Percentiles rank a stretch among this genome's conserved stretches.
phyloP scores from a whole-genome alignment of 352 stramenopile species.

The Pythium graminicola region DNA sequence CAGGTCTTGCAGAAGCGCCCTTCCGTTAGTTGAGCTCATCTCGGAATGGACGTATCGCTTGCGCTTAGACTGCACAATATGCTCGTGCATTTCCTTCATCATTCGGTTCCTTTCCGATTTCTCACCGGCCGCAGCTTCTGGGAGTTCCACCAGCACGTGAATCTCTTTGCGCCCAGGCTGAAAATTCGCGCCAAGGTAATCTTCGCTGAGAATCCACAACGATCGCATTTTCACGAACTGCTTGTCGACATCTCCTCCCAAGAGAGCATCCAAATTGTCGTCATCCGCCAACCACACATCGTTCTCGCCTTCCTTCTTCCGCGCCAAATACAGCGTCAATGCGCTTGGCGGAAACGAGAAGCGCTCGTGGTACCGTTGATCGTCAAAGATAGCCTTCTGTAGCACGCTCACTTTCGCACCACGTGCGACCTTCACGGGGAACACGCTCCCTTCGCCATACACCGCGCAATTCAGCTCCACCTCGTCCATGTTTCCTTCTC shows the following conservation, averaged over 20 bases:
- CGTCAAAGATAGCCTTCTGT: neutral
- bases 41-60: constrained; percentile 28
- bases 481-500: neutral
- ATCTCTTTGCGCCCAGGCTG: neutral
- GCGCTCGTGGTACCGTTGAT: neutral
- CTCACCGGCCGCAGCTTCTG: neutral
- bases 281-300: neutral
- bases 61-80: constrained; percentile 13
- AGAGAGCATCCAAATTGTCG: neutral
- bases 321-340: neutral
- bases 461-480: neutral
- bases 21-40: constrained; percentile 18
- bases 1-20: constrained; percentile 24
- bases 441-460: neutral
- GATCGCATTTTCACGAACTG: neutral
- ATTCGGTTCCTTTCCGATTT: constrained; percentile 1
- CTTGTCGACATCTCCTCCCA: neutral
- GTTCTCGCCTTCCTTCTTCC: no score
- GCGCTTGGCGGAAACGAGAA: constrained; percentile 2
- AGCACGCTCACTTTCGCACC: neutral
- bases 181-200: neutral
- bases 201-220: no score
- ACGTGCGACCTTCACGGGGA: neutral
- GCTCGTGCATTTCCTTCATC: constrained; percentile 16
- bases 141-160: constrained; percentile 10